Base-by-base conservation (phyloP, 148 eudicot species). In the Diospyros kaki region DNA sequence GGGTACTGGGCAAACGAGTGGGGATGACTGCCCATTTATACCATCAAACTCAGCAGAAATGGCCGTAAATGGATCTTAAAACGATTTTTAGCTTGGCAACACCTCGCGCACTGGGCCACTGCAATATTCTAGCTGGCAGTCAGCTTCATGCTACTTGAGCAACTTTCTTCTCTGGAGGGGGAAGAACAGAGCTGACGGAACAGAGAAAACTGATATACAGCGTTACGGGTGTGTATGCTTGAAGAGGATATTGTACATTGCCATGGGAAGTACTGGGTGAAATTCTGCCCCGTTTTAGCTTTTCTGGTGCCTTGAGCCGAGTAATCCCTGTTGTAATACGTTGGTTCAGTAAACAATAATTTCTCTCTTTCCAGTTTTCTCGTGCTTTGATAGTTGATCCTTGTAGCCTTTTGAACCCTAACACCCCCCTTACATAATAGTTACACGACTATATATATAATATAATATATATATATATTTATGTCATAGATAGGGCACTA, bases 21-120 rank as follows among this genome's bases (percentile, higher is more conserved):
- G 79, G 42, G 87, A 85, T 54, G 92, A 91, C 38, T 73, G 65
- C 75, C 79, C 83, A 1, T 74, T 80, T 28, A 68, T 84, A 59
- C 81, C 89, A 1, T 76, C 91, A 4, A 85, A 72, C 64, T 84
- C 98, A 15, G 77, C 88, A 0, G 94, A 94, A 68, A 94, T 86
- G 94, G 77, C 86, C 61, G 91, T 28, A 28, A 28, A 28, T 28
- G 28, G 28, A 28, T 28, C 28, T 28, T 28, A 28, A 28, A 28
- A 28, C 28, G 28, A 28, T 28, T 28, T 28, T 28, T 28, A 28
- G 28, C 28, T 28, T 28, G 28, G 28, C 28, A 28, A 28, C 28
- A 28, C 28, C 5, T 39, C 48, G 39, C 60, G 39, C 64, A 38
- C 12, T 28, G 10, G 9, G 45, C 66, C 55, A n/a, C 43, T 39